Evolutionary conservation across 371 early-diverging fungal species (phyloP).

Genomic region (Mucor irregularis): DNA sequence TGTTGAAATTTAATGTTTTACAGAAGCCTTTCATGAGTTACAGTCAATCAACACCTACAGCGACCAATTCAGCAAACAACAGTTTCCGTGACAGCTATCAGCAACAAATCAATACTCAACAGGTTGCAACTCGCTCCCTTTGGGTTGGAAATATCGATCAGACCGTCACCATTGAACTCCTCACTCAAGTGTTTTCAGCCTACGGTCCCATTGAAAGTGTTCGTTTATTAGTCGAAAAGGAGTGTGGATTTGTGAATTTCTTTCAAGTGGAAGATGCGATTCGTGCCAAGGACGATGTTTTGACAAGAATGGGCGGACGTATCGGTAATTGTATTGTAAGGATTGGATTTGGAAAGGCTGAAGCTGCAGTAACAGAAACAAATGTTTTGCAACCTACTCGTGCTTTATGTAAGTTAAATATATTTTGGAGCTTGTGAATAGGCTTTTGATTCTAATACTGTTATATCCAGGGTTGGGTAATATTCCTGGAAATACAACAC

Average conservation of each 20-base stretch:
- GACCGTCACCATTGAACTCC: constrained; percentile 73
- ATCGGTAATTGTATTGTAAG: constrained; percentile 79
- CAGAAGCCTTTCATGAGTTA: constrained; percentile 32
- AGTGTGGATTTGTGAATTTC: constrained; percentile 96
- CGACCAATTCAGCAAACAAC: too few species aligned
- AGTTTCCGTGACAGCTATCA: constrained; percentile 1
- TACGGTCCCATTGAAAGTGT: constrained; percentile 94
- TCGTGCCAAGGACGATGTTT: constrained; percentile 85
- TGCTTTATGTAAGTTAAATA: constrained; percentile 45
- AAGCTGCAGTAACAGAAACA: constrained; percentile 51
- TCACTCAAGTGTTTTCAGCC: constrained; percentile 81
- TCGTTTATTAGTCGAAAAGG: constrained; percentile 90
- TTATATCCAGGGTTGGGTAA: constrained; percentile 85
- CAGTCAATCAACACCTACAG: constrained; percentile 43
- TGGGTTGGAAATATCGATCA: constrained; percentile 96
- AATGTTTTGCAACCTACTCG: constrained; percentile 47
- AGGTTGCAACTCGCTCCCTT: constrained; percentile 79
- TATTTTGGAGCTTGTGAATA: neutral
- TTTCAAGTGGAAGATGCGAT: constrained; percentile 85
- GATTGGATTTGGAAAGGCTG: constrained; percentile 93
- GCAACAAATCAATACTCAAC: constrained; percentile 31
- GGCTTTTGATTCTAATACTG: too few species aligned
- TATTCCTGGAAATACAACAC: constrained; percentile 79
- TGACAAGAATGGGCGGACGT: constrained; percentile 69
- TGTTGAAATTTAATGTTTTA: neutral